A percentile compares a stretch with the other conserved stretches of the same genome.
Evolutionary conservation across 257 asterid genomes (phyloP).

Genomic region (Catharanthus roseus): DNA sequence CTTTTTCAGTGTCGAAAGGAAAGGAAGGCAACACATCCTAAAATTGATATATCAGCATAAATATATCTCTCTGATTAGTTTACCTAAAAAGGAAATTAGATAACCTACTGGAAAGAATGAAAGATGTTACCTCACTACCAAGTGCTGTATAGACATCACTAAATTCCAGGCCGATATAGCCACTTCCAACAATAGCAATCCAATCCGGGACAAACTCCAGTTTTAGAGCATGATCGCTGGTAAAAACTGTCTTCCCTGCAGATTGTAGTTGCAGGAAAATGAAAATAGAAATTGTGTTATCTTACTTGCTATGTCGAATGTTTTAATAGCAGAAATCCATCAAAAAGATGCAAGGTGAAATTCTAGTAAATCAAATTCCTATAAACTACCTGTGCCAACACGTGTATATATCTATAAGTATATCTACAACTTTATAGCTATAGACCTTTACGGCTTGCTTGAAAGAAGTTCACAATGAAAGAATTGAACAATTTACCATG

Average conservation of each 20-base stretch:
- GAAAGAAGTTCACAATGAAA: neutral
- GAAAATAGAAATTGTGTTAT: neutral
- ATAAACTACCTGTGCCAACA: neutral
- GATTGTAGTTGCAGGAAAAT: neutral
- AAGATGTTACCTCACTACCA: conserved; percentile 74
- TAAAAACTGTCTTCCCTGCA: conserved; percentile 87
- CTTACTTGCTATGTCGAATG: neutral
- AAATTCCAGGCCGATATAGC: conserved; percentile 93
- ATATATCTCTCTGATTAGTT: neutral
- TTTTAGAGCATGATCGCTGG: conserved; percentile 95
- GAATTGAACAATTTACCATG: too few species aligned
- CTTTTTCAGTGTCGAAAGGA: neutral
- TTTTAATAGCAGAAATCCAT: neutral
- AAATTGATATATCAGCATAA: neutral
- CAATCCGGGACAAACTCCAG: conserved; percentile 83
- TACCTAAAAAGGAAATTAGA: neutral
- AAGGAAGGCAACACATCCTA: neutral
- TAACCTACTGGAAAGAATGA: neutral
- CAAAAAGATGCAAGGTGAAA: neutral
- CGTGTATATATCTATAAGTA: neutral
- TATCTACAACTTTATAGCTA: too few species aligned
- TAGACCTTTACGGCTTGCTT: neutral
- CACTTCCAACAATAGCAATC: conserved; percentile 97
- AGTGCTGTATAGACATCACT: conserved; percentile 96
- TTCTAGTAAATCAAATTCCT: neutral